Conservation (phyloP, 768 basidiomycete species). For the Saitozyma sp. region DNA sequence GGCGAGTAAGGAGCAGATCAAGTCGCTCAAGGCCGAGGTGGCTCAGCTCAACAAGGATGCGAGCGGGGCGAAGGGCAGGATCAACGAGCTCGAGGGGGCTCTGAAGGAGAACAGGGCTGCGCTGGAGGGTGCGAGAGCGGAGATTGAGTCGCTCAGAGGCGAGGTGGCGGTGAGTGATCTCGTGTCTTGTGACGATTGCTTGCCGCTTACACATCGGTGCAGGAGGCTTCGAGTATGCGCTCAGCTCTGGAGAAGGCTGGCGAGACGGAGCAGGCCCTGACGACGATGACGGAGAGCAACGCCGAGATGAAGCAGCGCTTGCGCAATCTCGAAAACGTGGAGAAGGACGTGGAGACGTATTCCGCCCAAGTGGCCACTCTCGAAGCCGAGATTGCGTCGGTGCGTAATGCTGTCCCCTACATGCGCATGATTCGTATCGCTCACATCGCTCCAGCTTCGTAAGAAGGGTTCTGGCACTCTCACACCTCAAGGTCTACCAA, state of each 20-base stretch:
- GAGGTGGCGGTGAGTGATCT: constrained; percentile 70
- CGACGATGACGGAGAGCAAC: constrained; percentile 62
- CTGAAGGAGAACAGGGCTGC: constrained; percentile 81
- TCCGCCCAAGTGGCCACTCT: constrained; percentile 30
- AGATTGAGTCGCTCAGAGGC: constrained; percentile 74
- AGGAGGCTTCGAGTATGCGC: constrained; percentile 69
- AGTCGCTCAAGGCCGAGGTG: constrained; percentile 71
- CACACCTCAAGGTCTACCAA: too few relatives aligned
- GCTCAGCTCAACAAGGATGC: constrained; percentile 65
- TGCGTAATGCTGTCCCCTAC: constrained; percentile 10
- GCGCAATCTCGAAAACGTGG: constrained; percentile 46
- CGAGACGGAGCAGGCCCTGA: constrained; percentile 60
- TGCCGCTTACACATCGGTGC: not conserved
- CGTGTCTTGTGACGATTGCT: not conserved
- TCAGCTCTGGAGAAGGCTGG: constrained; percentile 56
- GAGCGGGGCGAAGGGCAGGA: constrained; percentile 66
- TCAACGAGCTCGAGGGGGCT: constrained; percentile 87
- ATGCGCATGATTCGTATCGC: too few relatives aligned
- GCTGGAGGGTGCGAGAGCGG: constrained; percentile 83
- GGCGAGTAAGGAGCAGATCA: constrained; percentile 71
- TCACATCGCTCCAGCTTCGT: too few relatives aligned
- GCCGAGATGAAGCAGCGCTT: constrained; percentile 59
- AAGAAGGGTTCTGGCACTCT: too few relatives aligned
- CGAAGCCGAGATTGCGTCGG: constrained; percentile 31
- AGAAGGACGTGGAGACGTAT: constrained; percentile 23